Percentiles rank a stretch among this genome's conserved stretches.
phyloP scores from a whole-genome alignment of 2,329 filamentous ascomycete genomes.

The Cephalotrichum gorgonifer region DNA sequence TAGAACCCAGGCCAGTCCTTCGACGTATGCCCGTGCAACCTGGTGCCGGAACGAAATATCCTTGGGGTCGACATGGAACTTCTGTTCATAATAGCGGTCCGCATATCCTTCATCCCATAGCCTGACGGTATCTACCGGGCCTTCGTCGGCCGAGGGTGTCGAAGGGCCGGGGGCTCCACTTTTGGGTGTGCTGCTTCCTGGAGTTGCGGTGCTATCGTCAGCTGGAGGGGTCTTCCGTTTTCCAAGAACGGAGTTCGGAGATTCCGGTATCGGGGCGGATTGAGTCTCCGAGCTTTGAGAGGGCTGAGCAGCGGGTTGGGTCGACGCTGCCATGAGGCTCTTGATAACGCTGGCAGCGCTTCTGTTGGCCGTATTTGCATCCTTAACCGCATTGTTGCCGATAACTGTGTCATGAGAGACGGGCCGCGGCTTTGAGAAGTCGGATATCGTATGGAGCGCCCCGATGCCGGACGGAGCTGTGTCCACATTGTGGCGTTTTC shows the following conservation, averaged over 20 bases:
- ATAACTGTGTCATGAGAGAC: conserved; percentile 85
- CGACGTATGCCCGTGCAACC: conserved; percentile 84
- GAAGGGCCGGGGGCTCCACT: conserved; percentile 27
- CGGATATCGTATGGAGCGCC: conserved; percentile 28
- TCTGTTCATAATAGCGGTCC: conserved; percentile 94
- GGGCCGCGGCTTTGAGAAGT: conserved; percentile 41
- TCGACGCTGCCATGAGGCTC: conserved; percentile 46
- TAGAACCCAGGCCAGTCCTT: conserved; percentile 91
- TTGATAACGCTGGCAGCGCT: conserved; percentile 86
- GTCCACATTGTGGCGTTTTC: conserved; percentile 11
- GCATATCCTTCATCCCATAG: conserved; percentile 95
- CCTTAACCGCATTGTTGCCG: conserved; percentile 55
- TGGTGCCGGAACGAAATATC: conserved; percentile 80
- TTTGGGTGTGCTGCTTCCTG: conserved; percentile 47
- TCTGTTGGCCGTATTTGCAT: conserved; percentile 78
- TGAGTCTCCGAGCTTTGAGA: neutral
- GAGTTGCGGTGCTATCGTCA: conserved; percentile 50
- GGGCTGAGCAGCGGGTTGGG: neutral
- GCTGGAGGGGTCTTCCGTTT: conserved; percentile 71
- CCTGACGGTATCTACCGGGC: conserved; percentile 68
- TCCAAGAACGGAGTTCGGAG: conserved; percentile 30
- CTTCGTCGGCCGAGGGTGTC: conserved; percentile 39
- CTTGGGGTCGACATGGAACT: conserved; percentile 74
- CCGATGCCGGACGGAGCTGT: neutral
- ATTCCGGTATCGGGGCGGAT: neutral